These are phyloP conservation scores for Euphorbia peplus DNA, from an alignment of 345 rosid species.

Conservation along the genomic window DNA sequence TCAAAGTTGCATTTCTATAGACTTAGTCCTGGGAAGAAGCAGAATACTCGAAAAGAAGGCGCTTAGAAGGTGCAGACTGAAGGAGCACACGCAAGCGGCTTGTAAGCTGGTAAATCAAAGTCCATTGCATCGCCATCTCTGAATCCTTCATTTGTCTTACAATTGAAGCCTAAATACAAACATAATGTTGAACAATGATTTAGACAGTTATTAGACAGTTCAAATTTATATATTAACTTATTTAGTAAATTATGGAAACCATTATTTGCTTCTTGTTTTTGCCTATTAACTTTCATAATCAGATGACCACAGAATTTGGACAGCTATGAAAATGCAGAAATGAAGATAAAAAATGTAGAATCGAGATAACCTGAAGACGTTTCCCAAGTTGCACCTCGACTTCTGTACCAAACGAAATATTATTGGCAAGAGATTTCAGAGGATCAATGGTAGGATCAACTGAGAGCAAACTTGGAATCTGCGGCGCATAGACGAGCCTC, in stretches of 20 bases:
- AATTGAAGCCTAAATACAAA: conserved; percentile 61
- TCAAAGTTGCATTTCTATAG: not conserved
- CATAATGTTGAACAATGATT: no score
- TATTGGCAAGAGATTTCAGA: conserved; percentile 84
- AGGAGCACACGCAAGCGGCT: conserved; percentile 85
- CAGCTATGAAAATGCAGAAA: not conserved
- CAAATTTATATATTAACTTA: not conserved
- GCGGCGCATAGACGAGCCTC: conserved; percentile 99
- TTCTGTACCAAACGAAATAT: conserved; percentile 84
- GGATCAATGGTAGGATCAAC: conserved; percentile 93
- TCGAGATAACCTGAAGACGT: conserved; percentile 71
- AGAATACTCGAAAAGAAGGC: conserved; percentile 88
- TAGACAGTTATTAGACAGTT: not conserved
- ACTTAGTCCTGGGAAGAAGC: conserved; percentile 81
- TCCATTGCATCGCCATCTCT: conserved; percentile 98
- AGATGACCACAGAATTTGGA: not conserved
- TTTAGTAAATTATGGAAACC: not conserved
- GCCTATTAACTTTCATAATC: not conserved
- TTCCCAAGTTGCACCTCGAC: conserved; percentile 96
- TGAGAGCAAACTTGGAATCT: conserved; percentile 94
- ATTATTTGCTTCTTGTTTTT: not conserved
- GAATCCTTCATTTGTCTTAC: conserved; percentile 97
- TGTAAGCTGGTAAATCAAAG: conserved; percentile 83
- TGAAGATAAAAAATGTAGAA: not conserved
- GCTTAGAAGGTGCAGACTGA: conserved; percentile 86